These are phyloP conservation scores for Nadsonia commutata DNA, from an alignment of 1,139 yeast genomes.

Conservation along the genomic window DNA sequence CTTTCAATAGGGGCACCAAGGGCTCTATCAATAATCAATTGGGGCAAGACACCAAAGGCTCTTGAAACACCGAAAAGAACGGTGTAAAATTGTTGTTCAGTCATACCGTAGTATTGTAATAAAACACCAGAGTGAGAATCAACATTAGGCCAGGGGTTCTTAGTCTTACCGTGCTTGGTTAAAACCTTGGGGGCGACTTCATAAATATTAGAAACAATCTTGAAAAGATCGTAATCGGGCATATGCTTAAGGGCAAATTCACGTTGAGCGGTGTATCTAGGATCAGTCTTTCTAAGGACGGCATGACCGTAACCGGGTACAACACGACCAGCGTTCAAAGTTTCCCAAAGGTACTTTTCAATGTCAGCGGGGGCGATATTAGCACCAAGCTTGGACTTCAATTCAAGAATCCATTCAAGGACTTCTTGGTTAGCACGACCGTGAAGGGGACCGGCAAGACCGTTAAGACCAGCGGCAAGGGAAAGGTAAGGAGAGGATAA, in stretches of 20 bases:
- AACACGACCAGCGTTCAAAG: conserved; percentile 86
- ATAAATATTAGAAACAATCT: conserved; percentile 61
- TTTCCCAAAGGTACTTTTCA: conserved; percentile 87
- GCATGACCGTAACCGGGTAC: conserved; percentile 99
- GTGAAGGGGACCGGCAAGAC: conserved; percentile 96
- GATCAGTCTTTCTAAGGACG: conserved; percentile 93
- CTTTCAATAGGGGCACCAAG: conserved; percentile 48
- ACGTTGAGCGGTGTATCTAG: conserved; percentile 96
- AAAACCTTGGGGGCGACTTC: conserved; percentile 42
- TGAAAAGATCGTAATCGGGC: conserved; percentile 92
- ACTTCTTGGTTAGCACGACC: conserved; percentile 99
- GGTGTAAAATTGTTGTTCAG: conserved; percentile 40
- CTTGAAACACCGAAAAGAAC: conserved; percentile 48
- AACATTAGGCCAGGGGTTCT: conserved; percentile 52
- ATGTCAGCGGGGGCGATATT: conserved; percentile 61
- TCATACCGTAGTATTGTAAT: conserved; percentile 44
- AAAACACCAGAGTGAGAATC: conserved; percentile 45
- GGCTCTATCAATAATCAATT: conserved; percentile 46
- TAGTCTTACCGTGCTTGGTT: conserved; percentile 44
- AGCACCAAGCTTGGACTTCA: conserved; percentile 69
- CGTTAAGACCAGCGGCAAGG: conserved; percentile 90
- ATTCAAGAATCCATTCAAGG: conserved; percentile 82
- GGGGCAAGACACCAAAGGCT: conserved; percentile 42
- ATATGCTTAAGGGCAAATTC: conserved; percentile 94
- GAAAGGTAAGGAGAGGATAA: conserved; percentile 88